Conservation (phyloP, 2,329 filamentous ascomycete genomes). For the Penicillium olsonii region DNA sequence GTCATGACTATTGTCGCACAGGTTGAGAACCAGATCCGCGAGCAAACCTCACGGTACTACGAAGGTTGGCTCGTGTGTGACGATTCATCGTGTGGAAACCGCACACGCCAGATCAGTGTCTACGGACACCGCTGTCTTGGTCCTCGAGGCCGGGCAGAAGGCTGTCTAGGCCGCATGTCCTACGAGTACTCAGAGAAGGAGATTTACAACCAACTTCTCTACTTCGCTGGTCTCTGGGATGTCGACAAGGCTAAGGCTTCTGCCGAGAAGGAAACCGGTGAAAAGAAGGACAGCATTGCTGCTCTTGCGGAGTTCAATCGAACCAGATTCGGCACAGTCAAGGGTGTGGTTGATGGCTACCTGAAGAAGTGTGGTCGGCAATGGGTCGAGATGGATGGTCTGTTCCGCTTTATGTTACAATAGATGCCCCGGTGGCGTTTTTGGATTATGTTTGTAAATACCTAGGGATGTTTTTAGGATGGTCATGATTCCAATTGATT, state of each 20-base stretch:
- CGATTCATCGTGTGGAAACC: conserved; percentile 80
- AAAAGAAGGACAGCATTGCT: conserved; percentile 66
- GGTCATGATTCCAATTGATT: conserved; percentile 1
- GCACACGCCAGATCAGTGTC: conserved; percentile 89
- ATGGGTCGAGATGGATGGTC: conserved; percentile 89
- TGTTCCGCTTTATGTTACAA: conserved; percentile 67
- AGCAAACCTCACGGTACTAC: conserved; percentile 81
- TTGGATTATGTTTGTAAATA: conserved; percentile 31
- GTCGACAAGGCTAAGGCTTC: conserved; percentile 73
- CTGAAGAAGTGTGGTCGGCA: conserved; percentile 85
- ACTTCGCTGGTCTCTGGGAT: conserved; percentile 82
- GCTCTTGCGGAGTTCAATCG: conserved; percentile 82
- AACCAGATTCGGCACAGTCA: conserved; percentile 72
- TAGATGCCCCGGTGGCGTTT: conserved; percentile 30
- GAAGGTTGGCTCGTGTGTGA: conserved; percentile 90
- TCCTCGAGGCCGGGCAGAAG: conserved; percentile 77
- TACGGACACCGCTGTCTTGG: conserved; percentile 90
- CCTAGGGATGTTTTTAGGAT: conserved; percentile 3
- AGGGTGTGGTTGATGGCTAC: conserved; percentile 76
- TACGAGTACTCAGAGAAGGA: conserved; percentile 87
- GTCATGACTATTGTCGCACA: conserved; percentile 80
- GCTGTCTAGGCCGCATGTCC: conserved; percentile 82
- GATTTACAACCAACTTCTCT: conserved; percentile 92
- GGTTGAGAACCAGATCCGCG: conserved; percentile 79
- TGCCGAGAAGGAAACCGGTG: conserved; percentile 51